Evolutionary conservation across 1,139 yeast genomes (phyloP).

Genomic region (Starmera stellimalicola): DNA sequence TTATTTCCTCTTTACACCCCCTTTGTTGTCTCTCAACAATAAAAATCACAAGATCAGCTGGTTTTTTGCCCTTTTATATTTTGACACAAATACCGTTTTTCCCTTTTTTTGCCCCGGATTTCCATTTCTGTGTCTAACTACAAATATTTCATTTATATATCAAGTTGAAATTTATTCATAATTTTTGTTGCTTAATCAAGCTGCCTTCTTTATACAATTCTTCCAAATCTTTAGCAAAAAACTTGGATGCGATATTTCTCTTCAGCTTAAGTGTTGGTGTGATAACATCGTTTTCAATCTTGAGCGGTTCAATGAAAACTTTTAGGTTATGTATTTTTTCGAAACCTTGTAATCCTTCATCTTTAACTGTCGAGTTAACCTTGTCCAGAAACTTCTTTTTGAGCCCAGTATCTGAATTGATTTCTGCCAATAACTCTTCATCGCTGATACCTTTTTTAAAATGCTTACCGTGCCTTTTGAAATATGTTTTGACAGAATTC

Average conservation of each 20-base stretch:
- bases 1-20: too few species aligned
- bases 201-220: conserved; percentile 42
- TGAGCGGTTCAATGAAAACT: conserved; percentile 37
- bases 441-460: conserved; percentile 5
- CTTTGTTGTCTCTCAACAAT: too few species aligned
- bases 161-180: conserved; percentile 15
- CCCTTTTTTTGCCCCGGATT: too few species aligned
- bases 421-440: conserved; percentile 14
- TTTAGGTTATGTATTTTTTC: conserved; percentile 36
- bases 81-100: too few species aligned
- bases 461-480: background rate
- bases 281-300: conserved; percentile 32
- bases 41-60: background rate
- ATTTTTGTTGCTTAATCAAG: conserved; percentile 3
- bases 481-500: conserved; percentile 16
- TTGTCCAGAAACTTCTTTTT: conserved; percentile 17
- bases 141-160: too few species aligned
- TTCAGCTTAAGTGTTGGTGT: conserved; percentile 43
- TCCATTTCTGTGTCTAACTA: too few species aligned
- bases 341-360: conserved; percentile 25
- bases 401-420: conserved; percentile 19
- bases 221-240: conserved; percentile 31
- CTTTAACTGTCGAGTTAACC: conserved; percentile 21
- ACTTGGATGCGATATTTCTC: conserved; percentile 34
- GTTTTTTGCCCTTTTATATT: too few species aligned